Base-by-base conservation (phyloP, 306 rosid genomes). In the Sechiopsis laciniata region DNA sequence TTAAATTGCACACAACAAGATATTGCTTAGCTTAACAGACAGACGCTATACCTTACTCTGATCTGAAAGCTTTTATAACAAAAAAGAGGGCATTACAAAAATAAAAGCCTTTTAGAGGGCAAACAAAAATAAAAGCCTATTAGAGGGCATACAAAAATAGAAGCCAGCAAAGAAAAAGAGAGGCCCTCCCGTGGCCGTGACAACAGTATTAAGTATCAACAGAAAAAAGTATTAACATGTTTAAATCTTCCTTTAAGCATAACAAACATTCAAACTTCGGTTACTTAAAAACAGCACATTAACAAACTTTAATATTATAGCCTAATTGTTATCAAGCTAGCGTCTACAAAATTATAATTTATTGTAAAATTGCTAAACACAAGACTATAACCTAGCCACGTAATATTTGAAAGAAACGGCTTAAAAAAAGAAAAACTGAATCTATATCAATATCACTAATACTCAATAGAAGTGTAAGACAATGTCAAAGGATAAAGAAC, bases 151-250 rank as follows among this genome's bases (percentile, higher is more conserved):
- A 40, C 46, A 6, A 40, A 40, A 40, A 40, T 40, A 40, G 6
- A 40, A 40, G 48, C 48, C 48, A 8, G 48, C 48, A 42, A 42
- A 42, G 48, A 9, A 42, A 26, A 9, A 8, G 48, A 5, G 46
- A 42, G 48, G 48, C 48, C 48, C 46, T 62, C 48, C n/a, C 50
- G n/a, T 29, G 69, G 35, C n/a, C 50, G n/a, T 29, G 69, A 62
- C 22, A 32, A 4, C 50, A 62, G 50, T 26, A 62, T 15, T 62
- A 61, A 61, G 19, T 40, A 37, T 37, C 2, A 37, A 37, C 2
- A 37, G 0, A 26, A 26, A 26, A 32, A 32, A 32, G 37, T 32
- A 32, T 32, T 32, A 3, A 32, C 37, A 3, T 32, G 12, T 12
- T 20, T 20, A 48, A 67, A 66, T 19, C 2, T 68, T 37, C 3